Evolutionary conservation across 805 yeast species (phyloP), one percentile per base, ranked within the genome.

Genomic region (Nakazawaea ambrosiae): DNA sequence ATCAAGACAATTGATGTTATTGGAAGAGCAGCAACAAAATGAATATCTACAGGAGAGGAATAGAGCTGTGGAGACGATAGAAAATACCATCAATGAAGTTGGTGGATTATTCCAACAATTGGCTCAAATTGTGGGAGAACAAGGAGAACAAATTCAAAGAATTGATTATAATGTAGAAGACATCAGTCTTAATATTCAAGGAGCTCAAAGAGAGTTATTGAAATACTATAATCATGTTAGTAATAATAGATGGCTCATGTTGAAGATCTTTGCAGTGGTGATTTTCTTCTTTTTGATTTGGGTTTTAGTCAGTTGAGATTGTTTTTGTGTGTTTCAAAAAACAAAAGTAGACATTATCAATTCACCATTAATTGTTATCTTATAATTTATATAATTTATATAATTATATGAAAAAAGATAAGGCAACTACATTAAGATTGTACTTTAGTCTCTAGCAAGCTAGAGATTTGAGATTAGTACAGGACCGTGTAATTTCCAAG

Each of bases 51-150:
- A 80, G 50, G 92, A 83, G 48, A 72, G 98, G 51, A 81, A 79
- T 49, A 58, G 79, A 32, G 98, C 98, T 0, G 96, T 92, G 36
- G 97, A 90, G 54, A 86, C 97, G 0, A 92, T 92, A 35, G 98
- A 92, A 56, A 73, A 87, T n/a, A 92, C 98, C 0, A 92, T 92
- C 44, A 90, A 90, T 53, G 97, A 92, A 58, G 95, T 92, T 34
- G 98, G 98, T 30, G 82, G 84, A 34, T 68, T 92, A 43, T 92
- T 92, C 63, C 90, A 85, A 50, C 98, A 92, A 60, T 68, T 92
- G 49, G 96, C 97, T 4, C 82, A 95, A 1, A 90, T 92, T 97
- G 97, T 92, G 6, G 88, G 85, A 44, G 97, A 92, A 58, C 98
- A 92, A 61, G 90, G 97, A 28, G 98, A 92, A 50, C 84, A 83